Evolutionary conservation across 179 eudicot genomes (phyloP), one percentile per base, ranked within the genome.

Genomic region (Dionaea muscipula): DNA sequence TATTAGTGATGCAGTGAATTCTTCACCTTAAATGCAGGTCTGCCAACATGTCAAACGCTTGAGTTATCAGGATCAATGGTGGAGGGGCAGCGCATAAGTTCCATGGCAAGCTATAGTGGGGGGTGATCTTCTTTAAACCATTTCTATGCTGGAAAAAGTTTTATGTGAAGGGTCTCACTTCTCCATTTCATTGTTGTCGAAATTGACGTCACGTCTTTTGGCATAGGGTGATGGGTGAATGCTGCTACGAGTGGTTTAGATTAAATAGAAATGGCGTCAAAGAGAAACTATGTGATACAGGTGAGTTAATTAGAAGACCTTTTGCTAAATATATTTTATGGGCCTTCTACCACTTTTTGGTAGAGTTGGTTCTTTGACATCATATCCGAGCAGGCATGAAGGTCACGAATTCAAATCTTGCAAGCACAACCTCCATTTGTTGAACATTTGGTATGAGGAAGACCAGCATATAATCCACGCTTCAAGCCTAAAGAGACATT

Each of bases 201-300:
- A 33, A 52, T 48, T 58, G 27, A 57, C 33, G 21, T 22, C 33
- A 24, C 54, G 45, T 63, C 47, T 41, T 50, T 16, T 66, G 37
- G 67, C 66, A 21, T 71, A 91, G 98, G 81, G 71, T 56, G 59
- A 82, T 75, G 65, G 98, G 98, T 50, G 75, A 76, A 51, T 91
- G 98, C 71, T 58, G 71, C 33, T 70, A 45, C 60, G 91, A 91
- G 61, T 91, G 98, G 98, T 82, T 78, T 65, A 78, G 94, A 79
- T 73, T 82, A 33, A 79, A 68, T 64, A 65, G 40, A 21, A 63
- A 71, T 72, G 95, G 86, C 37, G 25, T 55, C 51, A 84, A 65
- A 73, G 81, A 82, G 61, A 87, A 69, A 68, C 61, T 91, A 51
- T 69, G 52, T 74, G 72, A 66, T 63, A 67, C 67, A 51, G 95